Conservation (phyloP, 345 rosid genomes). For the Moricandia arvensis region DNA sequence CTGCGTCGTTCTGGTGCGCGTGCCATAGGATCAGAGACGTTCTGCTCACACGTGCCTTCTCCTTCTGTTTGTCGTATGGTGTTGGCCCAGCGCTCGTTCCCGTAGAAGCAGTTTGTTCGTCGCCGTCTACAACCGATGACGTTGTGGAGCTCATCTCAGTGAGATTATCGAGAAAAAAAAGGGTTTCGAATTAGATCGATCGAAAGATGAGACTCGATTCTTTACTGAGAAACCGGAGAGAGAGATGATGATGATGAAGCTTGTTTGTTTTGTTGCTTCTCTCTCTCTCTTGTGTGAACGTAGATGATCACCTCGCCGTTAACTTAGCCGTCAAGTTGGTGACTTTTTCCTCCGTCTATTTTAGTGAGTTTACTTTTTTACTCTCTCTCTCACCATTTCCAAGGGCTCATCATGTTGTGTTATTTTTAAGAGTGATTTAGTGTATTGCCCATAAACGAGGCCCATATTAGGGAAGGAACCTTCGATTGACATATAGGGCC, state of each 20-base stretch:
- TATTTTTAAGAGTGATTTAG: no score
- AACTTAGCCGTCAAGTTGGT: constrained; percentile 36
- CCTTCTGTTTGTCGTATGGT: constrained; percentile 69
- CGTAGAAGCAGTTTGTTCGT: constrained; percentile 25
- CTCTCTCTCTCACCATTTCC: constrained; percentile 6
- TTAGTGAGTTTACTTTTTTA: constrained; percentile 1
- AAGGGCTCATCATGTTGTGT: not conserved
- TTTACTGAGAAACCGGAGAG: constrained; percentile 2
- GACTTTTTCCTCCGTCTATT: constrained; percentile 37
- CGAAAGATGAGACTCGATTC: constrained; percentile 7
- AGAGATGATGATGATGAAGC: not conserved
- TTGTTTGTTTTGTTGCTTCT: not conserved
- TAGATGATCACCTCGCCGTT: constrained; percentile 31
- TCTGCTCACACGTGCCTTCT: constrained; percentile 97
- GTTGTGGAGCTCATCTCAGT: constrained; percentile 54
- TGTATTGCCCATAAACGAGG: no score
- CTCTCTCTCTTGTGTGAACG: constrained; percentile 20
- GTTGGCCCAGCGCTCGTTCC: constrained; percentile 34
- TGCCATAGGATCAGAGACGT: constrained; percentile 97
- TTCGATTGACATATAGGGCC: no score
- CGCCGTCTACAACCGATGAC: constrained; percentile 41
- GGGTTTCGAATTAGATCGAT: constrained; percentile 3
- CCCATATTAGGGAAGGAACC: no score
- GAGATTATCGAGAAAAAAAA: not conserved
- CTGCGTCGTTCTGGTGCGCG: constrained; percentile 91